Conservation (phyloP, 306 rosid genomes). For the Vigna reflexopilosa region DNA sequence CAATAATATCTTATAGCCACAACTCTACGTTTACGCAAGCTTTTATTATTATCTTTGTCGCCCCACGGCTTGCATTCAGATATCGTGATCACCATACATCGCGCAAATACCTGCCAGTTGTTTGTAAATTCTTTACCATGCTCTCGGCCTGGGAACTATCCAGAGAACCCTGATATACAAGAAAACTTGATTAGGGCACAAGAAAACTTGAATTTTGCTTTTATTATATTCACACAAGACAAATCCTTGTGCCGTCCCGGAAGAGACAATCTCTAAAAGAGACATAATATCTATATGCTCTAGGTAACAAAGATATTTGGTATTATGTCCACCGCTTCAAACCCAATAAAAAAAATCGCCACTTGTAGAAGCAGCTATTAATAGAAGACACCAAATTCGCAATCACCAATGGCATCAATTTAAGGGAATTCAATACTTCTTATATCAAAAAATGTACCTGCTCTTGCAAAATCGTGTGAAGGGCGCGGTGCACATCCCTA, state of each 20-base stretch:
- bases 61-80: slow-evolving; percentile 5
- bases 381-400: slow-evolving; percentile 35
- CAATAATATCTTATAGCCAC: slow-evolving; percentile 38
- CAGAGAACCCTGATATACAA: slow-evolving; percentile 79
- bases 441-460: slow-evolving; percentile 57
- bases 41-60: slow-evolving; percentile 15
- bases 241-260: neutral
- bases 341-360: neutral
- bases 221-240: neutral
- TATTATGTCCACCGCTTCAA: slow-evolving; percentile 22
- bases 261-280: slow-evolving; percentile 3
- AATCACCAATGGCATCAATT: slow-evolving; percentile 14
- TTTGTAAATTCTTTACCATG: slow-evolving; percentile 91
- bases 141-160: slow-evolving; percentile 90
- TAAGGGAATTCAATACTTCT: neutral
- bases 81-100: slow-evolving; percentile 86
- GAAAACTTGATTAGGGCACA: slow-evolving; percentile 36
- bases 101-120: slow-evolving; percentile 86
- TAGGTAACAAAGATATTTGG: neutral
- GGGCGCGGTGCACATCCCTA: slow-evolving; percentile 91
- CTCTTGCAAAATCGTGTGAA: slow-evolving; percentile 83
- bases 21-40: slow-evolving; percentile 32
- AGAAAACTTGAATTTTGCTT: no score
- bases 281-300: slow-evolving; percentile 8
- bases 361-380: neutral